phyloP scores from a whole-genome alignment of 202 grass and related monocot species.

The Setaria viridis region DNA sequence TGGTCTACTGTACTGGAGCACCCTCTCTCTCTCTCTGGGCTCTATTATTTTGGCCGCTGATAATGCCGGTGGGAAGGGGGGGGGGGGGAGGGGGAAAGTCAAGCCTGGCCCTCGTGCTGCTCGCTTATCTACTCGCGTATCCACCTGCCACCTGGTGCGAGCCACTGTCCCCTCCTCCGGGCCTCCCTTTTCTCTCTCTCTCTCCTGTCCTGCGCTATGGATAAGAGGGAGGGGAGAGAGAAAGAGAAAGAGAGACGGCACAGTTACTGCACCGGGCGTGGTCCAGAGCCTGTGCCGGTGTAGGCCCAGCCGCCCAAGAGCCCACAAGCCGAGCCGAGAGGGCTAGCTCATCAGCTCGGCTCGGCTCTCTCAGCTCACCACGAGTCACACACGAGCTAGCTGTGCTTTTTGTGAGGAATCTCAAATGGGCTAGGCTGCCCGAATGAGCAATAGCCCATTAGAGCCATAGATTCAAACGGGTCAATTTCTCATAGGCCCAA shows the following conservation, averaged over 20 bases:
- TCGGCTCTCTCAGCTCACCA: not conserved
- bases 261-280: not conserved
- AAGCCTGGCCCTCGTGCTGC: slow-evolving; percentile 35
- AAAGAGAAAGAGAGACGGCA: not conserved
- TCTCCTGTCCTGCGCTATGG: not conserved
- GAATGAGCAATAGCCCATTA: not conserved
- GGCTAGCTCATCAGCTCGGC: not conserved
- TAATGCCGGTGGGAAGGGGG: not conserved
- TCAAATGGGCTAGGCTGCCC: not conserved
- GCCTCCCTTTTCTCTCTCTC: too few relatives aligned
- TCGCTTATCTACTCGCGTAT: slow-evolving; percentile 1
- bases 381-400: too few relatives aligned
- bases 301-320: not conserved
- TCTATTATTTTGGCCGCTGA: not conserved
- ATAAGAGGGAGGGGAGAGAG: not conserved
- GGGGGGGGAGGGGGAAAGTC: slow-evolving; percentile 1
- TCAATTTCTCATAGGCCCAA: too few relatives aligned
- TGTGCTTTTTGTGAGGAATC: not conserved
- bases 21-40: not conserved
- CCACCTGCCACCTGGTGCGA: slow-evolving; percentile 27
- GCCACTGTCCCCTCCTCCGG: not conserved
- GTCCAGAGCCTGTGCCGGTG: slow-evolving; percentile 23
- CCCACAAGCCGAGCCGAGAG: not conserved
- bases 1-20: not conserved
- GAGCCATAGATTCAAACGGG: not conserved